These are phyloP conservation scores for Scedosporium apiospermum DNA, from an alignment of 2,329 filamentous ascomycete genomes.

Conservation along the genomic window DNA sequence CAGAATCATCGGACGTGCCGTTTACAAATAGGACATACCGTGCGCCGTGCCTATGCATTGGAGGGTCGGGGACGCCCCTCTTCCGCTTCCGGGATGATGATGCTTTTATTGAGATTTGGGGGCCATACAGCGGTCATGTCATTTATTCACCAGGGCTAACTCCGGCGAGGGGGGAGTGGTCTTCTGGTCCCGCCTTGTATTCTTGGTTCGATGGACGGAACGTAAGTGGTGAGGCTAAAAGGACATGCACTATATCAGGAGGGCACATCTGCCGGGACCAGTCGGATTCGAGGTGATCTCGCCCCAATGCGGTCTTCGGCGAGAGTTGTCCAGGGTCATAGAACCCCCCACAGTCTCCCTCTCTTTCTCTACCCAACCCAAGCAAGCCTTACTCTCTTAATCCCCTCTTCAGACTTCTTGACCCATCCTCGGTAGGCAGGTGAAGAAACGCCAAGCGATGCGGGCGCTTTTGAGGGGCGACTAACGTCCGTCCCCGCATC, in stretches of 20 bases:
- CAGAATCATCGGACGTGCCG: no score
- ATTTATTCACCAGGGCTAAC: no score
- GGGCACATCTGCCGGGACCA: neutral
- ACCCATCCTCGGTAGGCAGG: neutral
- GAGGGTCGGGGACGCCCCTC: no score
- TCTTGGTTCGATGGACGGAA: neutral
- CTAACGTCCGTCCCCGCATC: neutral
- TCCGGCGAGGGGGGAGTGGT: neutral
- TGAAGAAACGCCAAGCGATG: neutral
- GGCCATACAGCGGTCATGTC: no score
- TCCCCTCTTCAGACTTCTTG: no score
- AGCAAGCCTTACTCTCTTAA: neutral
- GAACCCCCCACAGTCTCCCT: neutral
- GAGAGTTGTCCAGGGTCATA: neutral
- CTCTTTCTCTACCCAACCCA: neutral
- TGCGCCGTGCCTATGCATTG: no score
- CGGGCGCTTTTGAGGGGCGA: neutral
- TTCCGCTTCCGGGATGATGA: no score
- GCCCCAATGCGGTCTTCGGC: neutral
- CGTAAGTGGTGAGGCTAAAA: neutral
- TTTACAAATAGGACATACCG: no score
- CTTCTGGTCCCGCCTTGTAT: no score
- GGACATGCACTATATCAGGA: neutral
- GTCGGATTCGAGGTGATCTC: neutral
- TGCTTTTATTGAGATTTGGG: no score